Evolutionary conservation across 169 alveolate genomes (phyloP).

Genomic region (Cryptosporidium parvum): DNA sequence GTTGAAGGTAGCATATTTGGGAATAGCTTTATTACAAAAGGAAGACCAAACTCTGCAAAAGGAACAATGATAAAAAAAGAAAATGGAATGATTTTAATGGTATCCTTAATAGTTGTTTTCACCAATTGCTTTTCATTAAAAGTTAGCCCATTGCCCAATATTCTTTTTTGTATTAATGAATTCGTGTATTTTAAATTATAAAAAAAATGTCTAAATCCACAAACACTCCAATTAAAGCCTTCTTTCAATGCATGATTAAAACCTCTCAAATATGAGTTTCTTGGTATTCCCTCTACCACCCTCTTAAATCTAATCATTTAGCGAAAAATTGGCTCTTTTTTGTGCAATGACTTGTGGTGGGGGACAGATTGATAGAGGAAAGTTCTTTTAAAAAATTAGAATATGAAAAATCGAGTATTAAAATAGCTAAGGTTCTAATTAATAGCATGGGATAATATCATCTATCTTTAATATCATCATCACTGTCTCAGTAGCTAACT

Average conservation of each 20-base stretch:
- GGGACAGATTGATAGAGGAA: not conserved
- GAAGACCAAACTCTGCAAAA: conserved; percentile 86
- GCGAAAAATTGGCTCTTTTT: not conserved
- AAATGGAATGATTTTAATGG: conserved; percentile 88
- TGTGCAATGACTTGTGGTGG: not conserved
- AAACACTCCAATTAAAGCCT: not conserved
- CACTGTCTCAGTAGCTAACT: conserved; percentile 98
- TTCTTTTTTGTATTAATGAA: conserved; percentile 6
- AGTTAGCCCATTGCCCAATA: conserved; percentile 34
- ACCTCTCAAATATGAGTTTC: not conserved
- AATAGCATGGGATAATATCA: conserved; percentile 91
- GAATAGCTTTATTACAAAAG: conserved; percentile 88
- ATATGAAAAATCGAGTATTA: not conserved
- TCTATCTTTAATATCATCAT: conserved; percentile 98
- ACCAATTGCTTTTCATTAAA: conserved; percentile 25
- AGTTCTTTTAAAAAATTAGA: not conserved
- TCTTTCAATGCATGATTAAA: not conserved
- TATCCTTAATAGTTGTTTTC: conserved; percentile 85
- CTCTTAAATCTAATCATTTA: not conserved
- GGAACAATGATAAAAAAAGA: conserved; percentile 90
- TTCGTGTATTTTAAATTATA: not conserved
- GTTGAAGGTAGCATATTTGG: conserved; percentile 92
- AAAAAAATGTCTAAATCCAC: not conserved
- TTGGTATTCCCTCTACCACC: not conserved
- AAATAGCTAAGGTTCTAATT: not conserved